phyloP scores from a whole-genome alignment of 1,284 basidiomycete species.

The Fistulina hepatica region DNA sequence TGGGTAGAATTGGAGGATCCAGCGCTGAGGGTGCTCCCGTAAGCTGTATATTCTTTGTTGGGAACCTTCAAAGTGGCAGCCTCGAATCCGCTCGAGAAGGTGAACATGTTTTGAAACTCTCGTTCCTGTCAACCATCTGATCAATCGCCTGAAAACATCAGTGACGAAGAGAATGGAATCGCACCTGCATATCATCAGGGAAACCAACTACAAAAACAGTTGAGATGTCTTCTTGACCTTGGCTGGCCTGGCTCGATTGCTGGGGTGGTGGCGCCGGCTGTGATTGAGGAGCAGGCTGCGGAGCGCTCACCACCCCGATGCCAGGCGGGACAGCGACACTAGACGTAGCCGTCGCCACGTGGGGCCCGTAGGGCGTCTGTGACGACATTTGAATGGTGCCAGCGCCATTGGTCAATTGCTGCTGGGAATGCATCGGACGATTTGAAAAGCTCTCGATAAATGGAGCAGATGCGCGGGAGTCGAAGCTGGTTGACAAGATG shows the following conservation, averaged over 20 bases:
- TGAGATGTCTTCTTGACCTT: conserved; percentile 71
- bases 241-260: conserved; percentile 12
- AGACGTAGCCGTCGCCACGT: conserved; percentile 30
- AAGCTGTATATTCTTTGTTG: conserved; percentile 72
- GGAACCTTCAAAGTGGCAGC: conserved; percentile 97
- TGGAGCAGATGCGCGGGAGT: conserved; percentile 11
- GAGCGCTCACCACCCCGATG: conserved; percentile 2
- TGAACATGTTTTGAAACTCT: conserved; percentile 99
- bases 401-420: conserved; percentile 27
- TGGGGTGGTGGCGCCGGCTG: conserved; percentile 16
- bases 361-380: conserved; percentile 64
- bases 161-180: conserved; percentile 18
- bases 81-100: conserved; percentile 92
- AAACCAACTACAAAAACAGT: conserved; percentile 99
- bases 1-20: conserved; percentile 22
- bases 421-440: conserved; percentile 23
- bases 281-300: conserved; percentile 8
- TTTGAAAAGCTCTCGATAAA: conserved; percentile 16
- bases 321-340: conserved; percentile 13
- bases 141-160: conserved; percentile 15
- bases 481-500: background rate
- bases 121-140: conserved; percentile 63
- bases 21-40: conserved; percentile 33
- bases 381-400: conserved; percentile 38
- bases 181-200: conserved; percentile 95